Evolutionary conservation across 345 rosid genomes (phyloP).

Genomic region (Dipteronia dyeriana): DNA sequence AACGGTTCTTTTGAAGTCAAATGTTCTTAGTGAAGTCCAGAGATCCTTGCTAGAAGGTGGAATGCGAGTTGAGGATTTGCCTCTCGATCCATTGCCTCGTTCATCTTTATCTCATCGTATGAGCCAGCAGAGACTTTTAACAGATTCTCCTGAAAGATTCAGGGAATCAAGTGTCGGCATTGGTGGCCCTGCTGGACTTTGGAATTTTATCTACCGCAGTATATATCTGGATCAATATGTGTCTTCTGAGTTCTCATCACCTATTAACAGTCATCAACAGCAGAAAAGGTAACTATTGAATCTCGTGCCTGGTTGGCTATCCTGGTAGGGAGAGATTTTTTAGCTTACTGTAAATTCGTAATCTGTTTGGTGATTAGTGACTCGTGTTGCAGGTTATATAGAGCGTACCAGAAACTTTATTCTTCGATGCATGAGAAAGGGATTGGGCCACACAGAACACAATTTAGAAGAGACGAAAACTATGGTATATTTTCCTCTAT

Average conservation of each 20-base stretch:
- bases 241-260: conserved; percentile 88
- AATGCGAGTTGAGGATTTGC: conserved; percentile 88
- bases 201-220: conserved; percentile 99
- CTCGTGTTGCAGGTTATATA: conserved; percentile 67
- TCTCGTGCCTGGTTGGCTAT: not conserved
- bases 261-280: conserved; percentile 66
- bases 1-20: conserved; percentile 78
- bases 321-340: conserved; percentile 3
- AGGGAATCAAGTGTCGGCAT: conserved; percentile 60
- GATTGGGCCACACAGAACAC: conserved; percentile 90
- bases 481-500: conserved; percentile 47
- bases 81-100: conserved; percentile 57
- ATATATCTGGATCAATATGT: conserved; percentile 91
- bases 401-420: conserved; percentile 90
- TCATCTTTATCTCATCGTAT: conserved; percentile 44
- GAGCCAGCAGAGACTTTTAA: conserved; percentile 43
- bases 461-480: conserved; percentile 91
- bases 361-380: conserved; percentile 16
- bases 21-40: conserved; percentile 82
- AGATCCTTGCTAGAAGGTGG: conserved; percentile 94
- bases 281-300: conserved; percentile 67
- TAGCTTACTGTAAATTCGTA: not conserved
- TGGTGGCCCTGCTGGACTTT: conserved; percentile 94
- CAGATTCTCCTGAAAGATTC: conserved; percentile 51
- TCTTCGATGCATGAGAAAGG: conserved; percentile 90